Evolutionary conservation across 169 alveolate genomes (phyloP).

Genomic region (Plasmodium berghei): DNA sequence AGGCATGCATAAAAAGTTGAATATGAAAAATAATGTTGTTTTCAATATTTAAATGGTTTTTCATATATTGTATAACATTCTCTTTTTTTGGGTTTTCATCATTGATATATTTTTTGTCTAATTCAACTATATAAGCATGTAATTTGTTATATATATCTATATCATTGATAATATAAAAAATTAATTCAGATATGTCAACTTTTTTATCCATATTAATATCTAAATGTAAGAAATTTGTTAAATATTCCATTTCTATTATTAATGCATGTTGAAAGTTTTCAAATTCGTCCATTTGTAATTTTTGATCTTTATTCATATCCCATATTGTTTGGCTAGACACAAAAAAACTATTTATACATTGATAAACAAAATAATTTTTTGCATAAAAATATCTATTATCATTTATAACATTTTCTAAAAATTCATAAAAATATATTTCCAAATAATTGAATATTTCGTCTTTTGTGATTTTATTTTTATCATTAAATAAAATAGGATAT

Average conservation of each 20-base stretch:
- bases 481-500: slow-evolving; percentile 22
- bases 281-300: slow-evolving; percentile 54
- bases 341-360: slow-evolving; percentile 9
- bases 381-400: background rate
- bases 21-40: slow-evolving; percentile 5
- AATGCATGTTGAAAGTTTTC: slow-evolving; percentile 31
- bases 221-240: slow-evolving; percentile 34
- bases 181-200: slow-evolving; percentile 35
- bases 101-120: background rate
- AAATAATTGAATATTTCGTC: slow-evolving; percentile 5
- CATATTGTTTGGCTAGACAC: slow-evolving; percentile 9
- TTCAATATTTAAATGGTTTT: slow-evolving; percentile 12
- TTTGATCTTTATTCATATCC: slow-evolving; percentile 46
- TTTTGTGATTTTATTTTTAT: background rate
- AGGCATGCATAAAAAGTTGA: slow-evolving; percentile 12
- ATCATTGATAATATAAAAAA: slow-evolving; percentile 22
- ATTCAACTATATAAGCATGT: background rate
- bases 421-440: slow-evolving; percentile 36
- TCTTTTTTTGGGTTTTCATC: background rate
- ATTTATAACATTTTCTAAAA: slow-evolving; percentile 13
- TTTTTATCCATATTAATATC: slow-evolving; percentile 37
- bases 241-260: slow-evolving; percentile 15
- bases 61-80: slow-evolving; percentile 18
- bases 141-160: background rate
- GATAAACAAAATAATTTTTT: background rate